phyloP scores from a whole-genome alignment of 1,284 basidiomycete genomes.

The Acaromyces ingoldii region DNA sequence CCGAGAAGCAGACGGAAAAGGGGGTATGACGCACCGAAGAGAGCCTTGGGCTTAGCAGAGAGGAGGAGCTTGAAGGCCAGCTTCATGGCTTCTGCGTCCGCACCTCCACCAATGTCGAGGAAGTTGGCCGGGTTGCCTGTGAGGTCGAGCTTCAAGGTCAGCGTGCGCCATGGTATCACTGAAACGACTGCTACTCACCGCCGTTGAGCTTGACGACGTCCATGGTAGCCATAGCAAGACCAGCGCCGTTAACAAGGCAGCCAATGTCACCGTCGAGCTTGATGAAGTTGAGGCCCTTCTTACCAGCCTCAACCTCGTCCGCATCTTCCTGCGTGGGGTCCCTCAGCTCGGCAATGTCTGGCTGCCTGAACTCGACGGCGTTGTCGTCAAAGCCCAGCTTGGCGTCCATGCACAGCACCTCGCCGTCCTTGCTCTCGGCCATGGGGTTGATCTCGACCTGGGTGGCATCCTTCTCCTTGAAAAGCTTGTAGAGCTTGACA shows the following conservation, averaged over 20 bases:
- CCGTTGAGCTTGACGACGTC: conserved; percentile 93
- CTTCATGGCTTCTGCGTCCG: conserved; percentile 97
- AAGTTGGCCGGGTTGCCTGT: conserved; percentile 89
- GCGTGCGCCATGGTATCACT: no score
- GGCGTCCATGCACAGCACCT: conserved; percentile 99
- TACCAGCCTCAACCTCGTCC: conserved; percentile 75
- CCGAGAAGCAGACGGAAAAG: no score
- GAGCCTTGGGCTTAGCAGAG: conserved; percentile 90
- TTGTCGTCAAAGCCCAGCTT: conserved; percentile 99
- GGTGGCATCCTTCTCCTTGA: conserved; percentile 98
- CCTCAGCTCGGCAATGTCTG: conserved; percentile 81
- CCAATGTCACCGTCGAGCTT: conserved; percentile 98
- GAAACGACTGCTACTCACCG: no score
- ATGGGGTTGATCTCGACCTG: conserved; percentile 99
- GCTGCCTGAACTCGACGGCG: conserved; percentile 88
- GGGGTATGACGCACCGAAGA: no score
- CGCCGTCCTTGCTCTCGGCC: conserved; percentile 88
- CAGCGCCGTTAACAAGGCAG: conserved; percentile 97
- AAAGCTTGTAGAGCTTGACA: conserved; percentile 89
- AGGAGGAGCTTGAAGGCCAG: conserved; percentile 94
- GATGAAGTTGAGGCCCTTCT: conserved; percentile 94
- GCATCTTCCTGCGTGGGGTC: conserved; percentile 94
- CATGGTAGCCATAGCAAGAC: conserved; percentile 99
- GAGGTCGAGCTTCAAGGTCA: no score
- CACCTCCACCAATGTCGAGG: conserved; percentile 94